Evolutionary conservation across 2,329 filamentous ascomycete genomes (phyloP).

Genomic region (Colletotrichum graminicola): DNA sequence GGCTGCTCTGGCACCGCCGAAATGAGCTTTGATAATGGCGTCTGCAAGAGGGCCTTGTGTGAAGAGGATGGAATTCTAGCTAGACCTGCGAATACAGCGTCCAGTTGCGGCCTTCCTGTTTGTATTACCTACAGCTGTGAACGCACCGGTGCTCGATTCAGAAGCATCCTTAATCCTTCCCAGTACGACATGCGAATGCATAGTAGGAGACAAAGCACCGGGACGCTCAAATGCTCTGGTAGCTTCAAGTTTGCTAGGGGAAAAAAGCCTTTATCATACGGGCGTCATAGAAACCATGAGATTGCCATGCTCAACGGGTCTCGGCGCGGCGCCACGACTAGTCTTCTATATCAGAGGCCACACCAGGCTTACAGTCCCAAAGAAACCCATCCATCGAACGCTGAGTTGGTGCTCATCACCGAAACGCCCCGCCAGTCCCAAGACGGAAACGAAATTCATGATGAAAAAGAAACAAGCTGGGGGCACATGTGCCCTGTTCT

Average conservation of each 20-base stretch:
- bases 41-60: not conserved
- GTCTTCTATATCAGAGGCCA: not conserved
- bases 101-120: not conserved
- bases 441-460: not conserved
- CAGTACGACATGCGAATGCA: not conserved
- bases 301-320: not conserved
- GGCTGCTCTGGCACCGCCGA: not conserved
- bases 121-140: not conserved
- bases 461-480: not conserved
- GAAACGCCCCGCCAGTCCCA: slow-evolving; percentile 26
- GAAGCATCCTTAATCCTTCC: too few species aligned
- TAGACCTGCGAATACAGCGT: not conserved
- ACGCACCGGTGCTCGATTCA: not conserved
- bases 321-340: not conserved
- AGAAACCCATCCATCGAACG: not conserved
- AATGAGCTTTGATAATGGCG: not conserved
- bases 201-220: too few species aligned
- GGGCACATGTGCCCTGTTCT: not conserved
- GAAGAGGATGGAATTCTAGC: not conserved
- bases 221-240: not conserved
- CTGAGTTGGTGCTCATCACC: slow-evolving; percentile 21
- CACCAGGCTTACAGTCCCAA: not conserved
- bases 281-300: not conserved
- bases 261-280: not conserved
- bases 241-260: not conserved